Evolutionary conservation across 2,329 filamentous ascomycete genomes (phyloP), one percentile per base, ranked within the genome.

Genomic region (Colletotrichum orchidophilum): DNA sequence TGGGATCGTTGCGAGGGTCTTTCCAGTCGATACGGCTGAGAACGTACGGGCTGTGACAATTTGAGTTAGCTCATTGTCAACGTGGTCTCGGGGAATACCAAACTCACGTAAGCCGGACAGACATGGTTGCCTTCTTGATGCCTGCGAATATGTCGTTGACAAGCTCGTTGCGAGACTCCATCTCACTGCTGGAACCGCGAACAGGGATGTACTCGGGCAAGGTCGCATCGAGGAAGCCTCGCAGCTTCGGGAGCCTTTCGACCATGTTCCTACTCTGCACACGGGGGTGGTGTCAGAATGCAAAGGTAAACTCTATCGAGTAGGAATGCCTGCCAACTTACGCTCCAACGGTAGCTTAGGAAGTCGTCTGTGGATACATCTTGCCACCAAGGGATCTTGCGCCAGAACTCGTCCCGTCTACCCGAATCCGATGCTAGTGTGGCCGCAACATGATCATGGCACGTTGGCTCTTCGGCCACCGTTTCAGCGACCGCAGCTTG

Each of bases 21-120:
- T 77, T 75, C 90, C 90, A 92, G 75, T 92, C 81, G 66, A 91
- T 86, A 2, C 85, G 83, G 71, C 87, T 88, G 33, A 92, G 78
- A 5, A 90, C 82, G 72, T 92, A 88, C 1, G 90, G 90, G 39
- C 83, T 85, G 29, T 9, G 13, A 18, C 12, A 12, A 18, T 11
- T 57, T n/a, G 52, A 5, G 5, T 73, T 42, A 66, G 55, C 15
- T 62, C 27, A 26, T 31, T 13, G 7, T 7, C 6, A 21, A 21
- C 50, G 12, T 2, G n/a, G 35, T 52, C 27, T 26, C 15, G 49
- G 24, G 31, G 1, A 58, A 21, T 26, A 11, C 21, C 9, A 2
- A 11, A 77, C 81, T 77, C 73, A 84, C 83, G 88, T 90, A 66
- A 91, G 79, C 11, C 89, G 83, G 49, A 91, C 83, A 0, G 88